Base-by-base conservation (phyloP, 352 stramenopile genomes). In the Stramenopiles sp. region DNA sequence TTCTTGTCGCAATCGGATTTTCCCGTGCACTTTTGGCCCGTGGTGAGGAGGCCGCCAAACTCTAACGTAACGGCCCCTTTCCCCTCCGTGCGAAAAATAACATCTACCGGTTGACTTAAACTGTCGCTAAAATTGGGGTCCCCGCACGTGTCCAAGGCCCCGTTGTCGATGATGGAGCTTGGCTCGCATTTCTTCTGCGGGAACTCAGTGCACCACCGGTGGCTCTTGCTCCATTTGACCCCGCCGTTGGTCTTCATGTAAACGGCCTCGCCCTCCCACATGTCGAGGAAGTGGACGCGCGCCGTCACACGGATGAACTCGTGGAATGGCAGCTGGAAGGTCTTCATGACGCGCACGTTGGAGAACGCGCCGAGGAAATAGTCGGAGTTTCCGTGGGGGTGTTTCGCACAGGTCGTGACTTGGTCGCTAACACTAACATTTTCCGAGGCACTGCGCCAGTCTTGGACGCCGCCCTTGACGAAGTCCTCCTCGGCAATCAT, bases 371-470 rank as follows among this genome's bases (percentile, higher is more conserved):
- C 43, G 12, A 63, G 25, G 25, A 63, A 63, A 25, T 63, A 63
- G 25, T 63, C 43, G 25, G 43, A 63, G 43, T 63, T 25, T 12
- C 43, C 43, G 25, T 63, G 43, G 12, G 43, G 43, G 25, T 18
- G 25, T 63, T 63, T 63, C 12, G 43, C 43, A 63, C 43, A 63
- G 12, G 43, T 63, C 12, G 43, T 18, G 43, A 63, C 43, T 63
- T 63, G 43, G 25, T 63, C 43, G 25, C 25, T 63, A 63, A 63
- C 43, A 63, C 43, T 63, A 63, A 63, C 25, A 63, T 63, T 63
- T 12, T 25, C 43, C 12, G 43, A 18, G 12, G 12, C 43, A 63
- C 43, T 12, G 12, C 12, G 12, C 43, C 43, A 63, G 12, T 63
- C 43, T 25, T 63, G 12, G 25, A 63, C 43, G 25, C 12, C 25